These are phyloP conservation scores for Metrosideros polymorpha DNA, from an alignment of 441 rosid genomes.

Conservation along the genomic window DNA sequence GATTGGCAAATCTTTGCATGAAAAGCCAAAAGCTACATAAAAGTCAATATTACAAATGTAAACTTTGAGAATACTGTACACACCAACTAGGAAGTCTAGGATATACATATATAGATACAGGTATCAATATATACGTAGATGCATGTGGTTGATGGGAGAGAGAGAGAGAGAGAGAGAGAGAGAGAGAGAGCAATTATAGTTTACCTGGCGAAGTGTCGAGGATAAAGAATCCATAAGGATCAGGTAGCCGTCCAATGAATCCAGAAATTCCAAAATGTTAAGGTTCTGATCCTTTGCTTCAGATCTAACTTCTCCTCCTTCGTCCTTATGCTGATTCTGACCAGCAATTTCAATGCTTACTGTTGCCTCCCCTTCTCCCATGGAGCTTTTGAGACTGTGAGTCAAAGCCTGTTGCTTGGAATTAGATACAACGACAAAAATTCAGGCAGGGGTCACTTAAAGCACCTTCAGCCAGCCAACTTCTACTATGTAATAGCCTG, in stretches of 20 bases:
- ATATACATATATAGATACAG: no score
- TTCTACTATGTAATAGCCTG: not conserved
- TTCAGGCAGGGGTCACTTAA: not conserved
- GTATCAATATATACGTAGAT: not conserved
- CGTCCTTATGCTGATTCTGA: not conserved
- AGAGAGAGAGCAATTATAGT: not conserved
- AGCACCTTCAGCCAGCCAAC: not conserved
- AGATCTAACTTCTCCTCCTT: not conserved
- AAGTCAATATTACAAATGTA: not conserved
- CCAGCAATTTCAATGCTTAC: not conserved
- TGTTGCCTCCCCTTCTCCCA: not conserved
- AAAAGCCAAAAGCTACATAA: not conserved
- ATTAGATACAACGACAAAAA: not conserved
- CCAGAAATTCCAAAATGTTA: slow-evolving; percentile 46
- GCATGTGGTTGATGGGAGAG: not conserved
- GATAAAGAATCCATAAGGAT: slow-evolving; percentile 48
- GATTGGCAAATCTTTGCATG: not conserved
- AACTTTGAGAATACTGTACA: not conserved
- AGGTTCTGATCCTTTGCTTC: not conserved
- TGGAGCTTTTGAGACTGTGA: not conserved
- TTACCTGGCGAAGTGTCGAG: slow-evolving; percentile 71
- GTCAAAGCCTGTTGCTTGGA: not conserved
- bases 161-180: no score
- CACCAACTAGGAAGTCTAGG: not conserved
- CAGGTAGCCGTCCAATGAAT: slow-evolving; percentile 62